These are phyloP conservation scores for Naumovozyma castellii DNA, from an alignment of 805 yeast genomes.

Conservation along the genomic window DNA sequence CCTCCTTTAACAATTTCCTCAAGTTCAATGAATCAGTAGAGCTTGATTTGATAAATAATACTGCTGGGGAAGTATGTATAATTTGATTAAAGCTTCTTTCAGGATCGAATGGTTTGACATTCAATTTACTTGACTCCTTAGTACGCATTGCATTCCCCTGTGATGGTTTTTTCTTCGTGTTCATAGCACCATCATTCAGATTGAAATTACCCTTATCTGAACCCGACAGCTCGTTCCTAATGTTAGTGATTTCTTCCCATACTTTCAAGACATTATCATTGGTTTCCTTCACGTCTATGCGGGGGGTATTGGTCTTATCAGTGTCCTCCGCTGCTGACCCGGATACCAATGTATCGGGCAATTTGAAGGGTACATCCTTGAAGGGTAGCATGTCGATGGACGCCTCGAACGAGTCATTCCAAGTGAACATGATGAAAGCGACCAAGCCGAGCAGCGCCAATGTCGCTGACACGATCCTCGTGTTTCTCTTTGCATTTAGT, in stretches of 20 bases:
- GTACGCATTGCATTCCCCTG: too few relatives aligned
- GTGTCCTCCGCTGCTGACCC: background rate
- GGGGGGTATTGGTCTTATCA: background rate
- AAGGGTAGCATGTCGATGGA: background rate
- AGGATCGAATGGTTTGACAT: conserved; percentile 1
- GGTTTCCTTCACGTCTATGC: background rate
- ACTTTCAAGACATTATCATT: conserved; percentile 1
- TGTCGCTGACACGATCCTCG: conserved; percentile 1
- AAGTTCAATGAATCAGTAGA: conserved; percentile 65
- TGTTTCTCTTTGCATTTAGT: background rate
- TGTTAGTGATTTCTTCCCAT: conserved; percentile 2
- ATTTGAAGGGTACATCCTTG: background rate
- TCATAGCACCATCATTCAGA: too few relatives aligned
- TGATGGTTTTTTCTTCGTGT: too few relatives aligned
- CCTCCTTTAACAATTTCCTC: conserved; percentile 48
- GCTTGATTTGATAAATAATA: conserved; percentile 37
- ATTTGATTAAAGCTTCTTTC: conserved; percentile 37
- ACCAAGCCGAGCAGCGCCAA: background rate
- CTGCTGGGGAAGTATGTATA: conserved; percentile 50
- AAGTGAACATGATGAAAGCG: background rate
- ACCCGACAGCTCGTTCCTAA: background rate
- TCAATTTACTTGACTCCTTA: too few relatives aligned
- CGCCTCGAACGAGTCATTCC: background rate
- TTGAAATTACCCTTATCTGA: too few relatives aligned
- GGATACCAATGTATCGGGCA: background rate